Percentiles rank a stretch among this genome's conserved stretches.
Evolutionary conservation across 345 rosid genomes (phyloP).

Genomic region (Excoecaria cochinchinensis): DNA sequence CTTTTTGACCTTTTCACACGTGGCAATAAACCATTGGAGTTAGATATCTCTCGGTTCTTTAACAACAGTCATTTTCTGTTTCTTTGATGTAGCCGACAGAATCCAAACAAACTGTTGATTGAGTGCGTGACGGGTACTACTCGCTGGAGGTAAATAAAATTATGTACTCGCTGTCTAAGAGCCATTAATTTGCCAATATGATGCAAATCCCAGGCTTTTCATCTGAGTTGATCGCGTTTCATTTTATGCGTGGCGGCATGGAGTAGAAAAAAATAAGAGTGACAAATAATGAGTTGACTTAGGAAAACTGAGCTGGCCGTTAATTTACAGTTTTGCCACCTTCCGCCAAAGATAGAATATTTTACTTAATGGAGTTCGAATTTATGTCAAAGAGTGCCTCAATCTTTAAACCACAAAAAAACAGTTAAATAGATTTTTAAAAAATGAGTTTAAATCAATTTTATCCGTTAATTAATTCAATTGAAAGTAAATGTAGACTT

Average conservation of each 20-base stretch:
- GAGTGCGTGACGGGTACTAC: background rate
- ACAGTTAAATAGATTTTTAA: too few species aligned
- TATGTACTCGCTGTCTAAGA: background rate
- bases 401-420: too few species aligned
- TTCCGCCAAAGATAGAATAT: too few species aligned
- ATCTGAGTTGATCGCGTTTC: background rate
- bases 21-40: background rate
- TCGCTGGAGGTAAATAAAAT: background rate
- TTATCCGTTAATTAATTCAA: too few species aligned
- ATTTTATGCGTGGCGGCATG: background rate
- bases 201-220: background rate
- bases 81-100: background rate
- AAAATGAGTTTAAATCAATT: too few species aligned
- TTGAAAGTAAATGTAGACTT: too few species aligned
- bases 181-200: background rate
- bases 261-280: background rate
- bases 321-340: background rate
- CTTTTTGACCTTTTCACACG: background rate
- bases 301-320: background rate
- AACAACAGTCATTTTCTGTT: background rate
- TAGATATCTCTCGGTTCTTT: background rate
- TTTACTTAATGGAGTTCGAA: too few species aligned
- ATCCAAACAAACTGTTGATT: background rate
- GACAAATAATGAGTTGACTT: background rate
- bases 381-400: too few species aligned